Conservation (phyloP, 352 stramenopile species). For the Pythium graminicola region DNA sequence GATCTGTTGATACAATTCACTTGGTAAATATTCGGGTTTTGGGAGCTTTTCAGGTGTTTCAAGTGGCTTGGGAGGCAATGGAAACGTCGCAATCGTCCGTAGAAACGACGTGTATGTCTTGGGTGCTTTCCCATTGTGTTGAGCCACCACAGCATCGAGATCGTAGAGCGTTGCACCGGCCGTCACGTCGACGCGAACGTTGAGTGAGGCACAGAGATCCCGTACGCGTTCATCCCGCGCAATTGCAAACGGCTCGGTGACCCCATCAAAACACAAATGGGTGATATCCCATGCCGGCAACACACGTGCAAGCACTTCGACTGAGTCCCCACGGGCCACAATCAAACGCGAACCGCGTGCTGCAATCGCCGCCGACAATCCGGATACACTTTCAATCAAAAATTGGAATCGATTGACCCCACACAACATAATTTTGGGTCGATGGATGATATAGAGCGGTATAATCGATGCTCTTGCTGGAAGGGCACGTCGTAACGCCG, state of each 20-base stretch:
- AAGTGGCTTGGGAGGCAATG: conserved; percentile 42
- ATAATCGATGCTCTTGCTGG: conserved; percentile 44
- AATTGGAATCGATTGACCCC: conserved; percentile 88
- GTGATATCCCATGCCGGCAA: conserved; percentile 84
- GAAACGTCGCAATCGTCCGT: conserved; percentile 42
- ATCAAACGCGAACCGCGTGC: conserved; percentile 56
- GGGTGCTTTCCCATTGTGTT: conserved; percentile 43
- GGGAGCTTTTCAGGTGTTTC: conserved; percentile 40
- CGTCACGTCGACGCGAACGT: conserved; percentile 71
- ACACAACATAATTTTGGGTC: conserved; percentile 78
- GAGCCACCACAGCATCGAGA: conserved; percentile 51
- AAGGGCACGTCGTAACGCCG: conserved; percentile 45
- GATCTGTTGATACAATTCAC: conserved; percentile 56
- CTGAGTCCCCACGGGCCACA: conserved; percentile 64
- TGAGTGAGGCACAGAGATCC: conserved; percentile 34
- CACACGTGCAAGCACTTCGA: conserved; percentile 76
- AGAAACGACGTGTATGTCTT: conserved; percentile 80
- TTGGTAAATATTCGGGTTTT: conserved; percentile 31
- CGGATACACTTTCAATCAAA: conserved; percentile 88
- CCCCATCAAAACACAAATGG: conserved; percentile 88
- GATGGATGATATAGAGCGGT: conserved; percentile 87
- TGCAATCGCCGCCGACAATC: conserved; percentile 66
- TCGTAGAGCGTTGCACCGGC: conserved; percentile 68
- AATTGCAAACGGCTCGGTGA: conserved; percentile 89
- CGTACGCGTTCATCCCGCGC: conserved; percentile 67